These are phyloP conservation scores for Tolypocladium guangdongense DNA, from an alignment of 2,329 filamentous ascomycete genomes.

Conservation along the genomic window DNA sequence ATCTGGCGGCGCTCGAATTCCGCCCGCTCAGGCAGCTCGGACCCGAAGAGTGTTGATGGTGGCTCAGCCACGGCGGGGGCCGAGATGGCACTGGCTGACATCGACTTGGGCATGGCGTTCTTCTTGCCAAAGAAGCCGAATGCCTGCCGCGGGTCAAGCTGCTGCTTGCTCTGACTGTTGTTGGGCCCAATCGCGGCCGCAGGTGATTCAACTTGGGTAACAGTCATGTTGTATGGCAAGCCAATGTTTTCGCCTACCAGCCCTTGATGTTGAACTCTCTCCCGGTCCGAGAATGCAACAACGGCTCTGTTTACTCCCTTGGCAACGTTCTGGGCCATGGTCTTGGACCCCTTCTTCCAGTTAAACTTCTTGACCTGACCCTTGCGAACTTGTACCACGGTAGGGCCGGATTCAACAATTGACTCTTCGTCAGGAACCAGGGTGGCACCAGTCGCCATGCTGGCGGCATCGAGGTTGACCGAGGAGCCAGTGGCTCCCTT, in stretches of 20 bases:
- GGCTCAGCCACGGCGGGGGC: constrained; percentile 37
- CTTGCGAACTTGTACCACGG: constrained; percentile 90
- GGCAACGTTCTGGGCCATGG: constrained; percentile 84
- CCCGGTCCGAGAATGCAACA: constrained; percentile 55
- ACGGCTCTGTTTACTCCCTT: constrained; percentile 93
- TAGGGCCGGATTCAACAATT: constrained; percentile 63
- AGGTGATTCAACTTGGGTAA: constrained; percentile 42
- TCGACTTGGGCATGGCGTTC: constrained; percentile 39
- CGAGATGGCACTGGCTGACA: constrained; percentile 30
- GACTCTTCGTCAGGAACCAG: constrained; percentile 57
- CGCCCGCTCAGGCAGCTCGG: constrained; percentile 74
- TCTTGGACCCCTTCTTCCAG: constrained; percentile 95
- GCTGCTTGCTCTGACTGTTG: constrained; percentile 18
- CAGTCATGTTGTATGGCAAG: constrained; percentile 60
- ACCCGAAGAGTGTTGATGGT: constrained; percentile 65
- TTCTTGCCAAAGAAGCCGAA: constrained; percentile 63
- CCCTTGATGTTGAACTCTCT: constrained; percentile 40
- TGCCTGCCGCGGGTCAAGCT: constrained; percentile 38
- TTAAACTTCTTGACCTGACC: constrained; percentile 94
- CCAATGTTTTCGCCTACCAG: constrained; percentile 54
- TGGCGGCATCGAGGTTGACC: constrained; percentile 39
- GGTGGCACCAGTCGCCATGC: constrained; percentile 46
- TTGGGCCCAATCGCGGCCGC: constrained; percentile 17
- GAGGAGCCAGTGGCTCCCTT: constrained; percentile 41
- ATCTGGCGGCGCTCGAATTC: constrained; percentile 85